These are phyloP conservation scores for Craterostigma plantagineum DNA, from an alignment of 257 asterid genomes.

Conservation along the genomic window DNA sequence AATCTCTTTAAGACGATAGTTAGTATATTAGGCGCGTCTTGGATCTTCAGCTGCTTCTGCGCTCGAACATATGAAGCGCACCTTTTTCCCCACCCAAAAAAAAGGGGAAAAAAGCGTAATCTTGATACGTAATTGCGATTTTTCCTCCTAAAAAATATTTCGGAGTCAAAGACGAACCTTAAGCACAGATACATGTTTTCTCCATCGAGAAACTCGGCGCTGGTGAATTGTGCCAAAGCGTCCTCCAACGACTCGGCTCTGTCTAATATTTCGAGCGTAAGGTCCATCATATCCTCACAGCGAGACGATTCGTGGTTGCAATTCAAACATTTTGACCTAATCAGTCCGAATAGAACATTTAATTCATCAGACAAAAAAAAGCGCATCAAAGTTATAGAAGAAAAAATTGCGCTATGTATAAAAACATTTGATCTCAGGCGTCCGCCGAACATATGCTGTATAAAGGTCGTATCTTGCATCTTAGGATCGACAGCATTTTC, in stretches of 20 bases:
- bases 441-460: constrained; percentile 73
- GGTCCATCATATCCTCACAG: constrained; percentile 70
- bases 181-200: constrained; percentile 78
- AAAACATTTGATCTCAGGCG: constrained; percentile 70
- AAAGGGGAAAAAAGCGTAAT: not conserved
- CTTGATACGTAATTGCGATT: not conserved
- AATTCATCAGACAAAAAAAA: constrained; percentile 2
- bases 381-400: constrained; percentile 2
- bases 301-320: constrained; percentile 65
- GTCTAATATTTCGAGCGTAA: constrained; percentile 70
- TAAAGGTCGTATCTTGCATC: constrained; percentile 78
- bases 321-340: constrained; percentile 68
- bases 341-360: constrained; percentile 1
- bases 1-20: constrained; percentile 84
- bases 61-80: constrained; percentile 67
- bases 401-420: not conserved
- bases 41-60: constrained; percentile 53
- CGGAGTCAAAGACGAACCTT: constrained; percentile 23
- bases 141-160: not conserved
- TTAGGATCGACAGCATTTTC: constrained; percentile 41
- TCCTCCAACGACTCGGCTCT: constrained; percentile 69
- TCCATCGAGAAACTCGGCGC: constrained; percentile 75
- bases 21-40: constrained; percentile 76
- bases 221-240: constrained; percentile 71
- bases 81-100: constrained; percentile 18